Base-by-base conservation (phyloP, 805 yeast species). In the Suhomyces kilbournensis region DNA sequence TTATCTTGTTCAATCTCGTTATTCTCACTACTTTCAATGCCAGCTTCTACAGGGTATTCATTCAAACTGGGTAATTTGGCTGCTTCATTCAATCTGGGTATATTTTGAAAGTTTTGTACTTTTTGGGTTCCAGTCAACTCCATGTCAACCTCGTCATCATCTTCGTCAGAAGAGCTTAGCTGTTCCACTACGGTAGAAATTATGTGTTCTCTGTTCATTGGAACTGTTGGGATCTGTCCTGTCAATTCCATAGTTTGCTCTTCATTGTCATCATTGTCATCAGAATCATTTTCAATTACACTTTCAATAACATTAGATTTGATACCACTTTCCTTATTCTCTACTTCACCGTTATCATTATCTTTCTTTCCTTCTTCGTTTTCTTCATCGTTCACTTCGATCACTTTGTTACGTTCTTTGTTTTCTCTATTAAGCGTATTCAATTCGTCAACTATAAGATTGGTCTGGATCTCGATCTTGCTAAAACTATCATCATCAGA, bases 231-330 rank as follows among this genome's bases (percentile, higher is more conserved):
- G 12, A 46, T n/a, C 15, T 26, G 46, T 40, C 54, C 51, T 4
- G 53, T 46, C 12, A 67, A 58, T 40, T 67, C 71, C 75, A 70
- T 70, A 7, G 71, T 66, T 19, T 57, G 60, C 23, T 66, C 70
- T 7, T 57, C 35, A 32, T 32, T n/a, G 3, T 32, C 35, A 5
- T n/a, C 17, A 3, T 38, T 19, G 10, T 38, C 23, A n/a, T 38
- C 42, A 17, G 3, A 19, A 10, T 15, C 5, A 12, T 15, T n/a
- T 35, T 35, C 40, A 17, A 17, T 15, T 10, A 17, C 14, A 28
- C 32, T 28, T 28, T 35, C 39, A 15, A 15, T 34, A 8, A 15
- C 12, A 26, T 10, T 26, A 8, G 30, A 3, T 10, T 26, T 26
- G 14, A 10, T 26, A 8, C 9, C 30, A 26, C 3, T 26, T 26